Evolutionary conservation across 305 asterid species (phyloP), one percentile per base, ranked within the genome.

Genomic region (Fraxinus latifolia): DNA sequence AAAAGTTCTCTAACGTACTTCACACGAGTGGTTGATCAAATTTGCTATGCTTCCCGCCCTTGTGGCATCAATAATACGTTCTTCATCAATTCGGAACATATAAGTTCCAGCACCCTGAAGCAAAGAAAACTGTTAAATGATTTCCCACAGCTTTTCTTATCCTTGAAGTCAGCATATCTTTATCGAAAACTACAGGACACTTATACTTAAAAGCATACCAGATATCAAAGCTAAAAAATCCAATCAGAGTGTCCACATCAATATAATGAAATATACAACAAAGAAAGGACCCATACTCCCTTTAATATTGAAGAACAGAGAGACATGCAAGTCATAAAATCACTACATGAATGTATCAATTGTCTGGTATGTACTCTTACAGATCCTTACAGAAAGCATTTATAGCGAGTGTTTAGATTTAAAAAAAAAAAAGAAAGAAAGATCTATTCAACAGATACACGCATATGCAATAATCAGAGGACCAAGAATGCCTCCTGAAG

Each of bases 71-170:
- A 93, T 89, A 34, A 96, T 98, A 80, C 94, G 95, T 68, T 90
- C 90, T 82, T 96, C 98, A 85, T 92, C 97, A 80, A 96, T 87
- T 73, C 97, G 91, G 74, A 96, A 96, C 99, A 96, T 94, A 86
- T 96, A 96, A 42, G 99, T 96, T 84, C 99, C 99, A 86, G 99
- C 99, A 82, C 99, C 99, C 99, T 94, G 94, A 83, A 79, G 4
- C 67, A 34, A 21, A 79, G 70, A 82, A 65, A 25, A 83, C 82
- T 8, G 37, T 77, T 68, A 47, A 79, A 81, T 17, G 23, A 80
- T 70, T 47, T 47, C 72, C 34, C 17, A 53, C 76, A 76, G 81
- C 77, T 83, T 27, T 32, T 65, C 42, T 74, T 70, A 17, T 42
- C 77, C 36, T 82, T 36, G 12, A 32, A 31, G 74, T 77, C 73